Evolutionary conservation across 2,329 filamentous ascomycete genomes (phyloP), one percentile per base, ranked within the genome.

Genomic region (Aspergillus thermomutatus): DNA sequence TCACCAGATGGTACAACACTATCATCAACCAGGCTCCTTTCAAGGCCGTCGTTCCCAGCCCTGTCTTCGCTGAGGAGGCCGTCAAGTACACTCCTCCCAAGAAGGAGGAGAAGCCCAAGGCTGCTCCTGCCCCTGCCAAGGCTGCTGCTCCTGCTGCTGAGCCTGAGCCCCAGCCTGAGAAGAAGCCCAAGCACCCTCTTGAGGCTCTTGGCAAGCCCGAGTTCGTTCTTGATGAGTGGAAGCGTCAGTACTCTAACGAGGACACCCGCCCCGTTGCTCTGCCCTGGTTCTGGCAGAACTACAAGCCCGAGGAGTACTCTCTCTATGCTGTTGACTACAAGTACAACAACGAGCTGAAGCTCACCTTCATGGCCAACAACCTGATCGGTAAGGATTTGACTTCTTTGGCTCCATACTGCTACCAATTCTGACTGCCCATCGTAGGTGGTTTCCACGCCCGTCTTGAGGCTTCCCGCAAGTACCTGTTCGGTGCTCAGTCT

Each of bases 281-380:
- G 71, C 92, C 93, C 77, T 97, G 90, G 89, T 97, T 99, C 88
- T 99, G 93, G 93, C 87, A 97, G 82, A 91, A 95, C 79, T 86
- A 87, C 80, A 93, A 94, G 74, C 88, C 94, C 69, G 88, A 92
- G 65, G 94, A 99, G 80, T 99, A 94, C 86, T 96, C 92, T 55
- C 80, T 99, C 77, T 99, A 92, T 91, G 87, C 86, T 77, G 82
- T 92, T 69, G 88, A 92, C 80, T 99, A 96, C 88, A 97, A 96
- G 88, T 99, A 99, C 86, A 96, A 97, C 80, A 87, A 96, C 60
- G 94, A 99, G 87, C 86, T 99, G 67, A 97, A 91, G 74, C 82
- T 94, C 79, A 90, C 89, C 73, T 99, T 99, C 90, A 99, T 99
- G 94, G 93, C 91, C 69, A 91, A 89, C 85, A 99, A 99, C 87